A percentile compares a stretch with the other conserved stretches of the same genome.
Conservation (phyloP, 2,329 filamentous ascomycete species). For the Exophiala sp. region DNA sequence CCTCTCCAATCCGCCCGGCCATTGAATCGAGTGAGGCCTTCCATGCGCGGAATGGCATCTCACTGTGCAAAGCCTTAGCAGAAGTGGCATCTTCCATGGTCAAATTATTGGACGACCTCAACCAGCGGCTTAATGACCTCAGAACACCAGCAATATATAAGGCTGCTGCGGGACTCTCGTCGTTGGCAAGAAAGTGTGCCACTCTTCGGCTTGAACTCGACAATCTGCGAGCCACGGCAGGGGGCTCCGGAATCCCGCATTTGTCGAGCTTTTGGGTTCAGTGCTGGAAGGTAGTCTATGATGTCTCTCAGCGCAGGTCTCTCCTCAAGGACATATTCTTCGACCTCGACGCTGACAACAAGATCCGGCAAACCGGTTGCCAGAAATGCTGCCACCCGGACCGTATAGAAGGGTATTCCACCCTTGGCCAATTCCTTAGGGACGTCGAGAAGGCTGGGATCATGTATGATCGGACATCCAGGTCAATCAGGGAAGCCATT, state of each 20-base stretch:
- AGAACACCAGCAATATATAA: neutral
- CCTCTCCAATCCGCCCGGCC: too few species aligned
- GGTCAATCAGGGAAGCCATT: too few species aligned
- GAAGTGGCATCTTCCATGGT: too few species aligned
- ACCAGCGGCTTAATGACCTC: neutral
- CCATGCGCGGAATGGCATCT: too few species aligned
- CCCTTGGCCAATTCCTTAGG: too few species aligned
- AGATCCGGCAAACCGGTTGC: neutral
- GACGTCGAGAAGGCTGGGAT: neutral
- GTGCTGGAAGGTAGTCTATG: conserved; percentile 1
- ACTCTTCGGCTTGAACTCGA: neutral
- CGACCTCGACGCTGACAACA: neutral
- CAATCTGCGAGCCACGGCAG: neutral
- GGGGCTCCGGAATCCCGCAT: neutral
- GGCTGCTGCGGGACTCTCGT: neutral
- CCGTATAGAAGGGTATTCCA: too few species aligned
- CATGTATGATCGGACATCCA: too few species aligned
- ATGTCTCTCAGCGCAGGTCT: neutral
- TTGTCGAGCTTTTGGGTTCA: conserved; percentile 8
- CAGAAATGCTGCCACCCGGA: neutral
- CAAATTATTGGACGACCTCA: too few species aligned
- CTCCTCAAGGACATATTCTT: neutral
- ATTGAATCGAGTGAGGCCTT: too few species aligned
- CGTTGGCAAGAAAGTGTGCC: neutral
- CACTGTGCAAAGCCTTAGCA: too few species aligned